Conservation (phyloP, 306 rosid genomes). For the Casuarina equisetifolia region DNA sequence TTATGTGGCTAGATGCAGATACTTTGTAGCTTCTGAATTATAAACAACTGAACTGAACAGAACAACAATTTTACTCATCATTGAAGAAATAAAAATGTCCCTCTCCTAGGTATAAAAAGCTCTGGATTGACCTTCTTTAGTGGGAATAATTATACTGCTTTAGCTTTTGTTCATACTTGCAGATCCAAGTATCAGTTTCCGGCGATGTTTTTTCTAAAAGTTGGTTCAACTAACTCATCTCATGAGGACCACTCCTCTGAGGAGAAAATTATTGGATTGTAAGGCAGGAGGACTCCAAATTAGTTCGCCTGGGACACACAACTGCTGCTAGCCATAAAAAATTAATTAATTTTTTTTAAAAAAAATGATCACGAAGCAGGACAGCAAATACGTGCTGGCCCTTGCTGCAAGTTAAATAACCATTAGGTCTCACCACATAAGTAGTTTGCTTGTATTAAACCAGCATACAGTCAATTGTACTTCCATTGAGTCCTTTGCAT, state of each 20-base stretch:
- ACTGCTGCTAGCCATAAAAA: not conserved
- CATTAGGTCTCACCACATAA: not conserved
- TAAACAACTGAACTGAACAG: not conserved
- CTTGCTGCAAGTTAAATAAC: not conserved
- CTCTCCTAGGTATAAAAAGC: not conserved
- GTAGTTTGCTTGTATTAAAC: not conserved
- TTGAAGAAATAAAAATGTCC: not conserved
- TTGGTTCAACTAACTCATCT: not conserved
- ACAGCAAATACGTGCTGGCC: not conserved
- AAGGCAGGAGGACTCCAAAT: not conserved
- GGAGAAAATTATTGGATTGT: not conserved
- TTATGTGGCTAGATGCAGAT: slow-evolving; percentile 22
- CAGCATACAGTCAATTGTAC: not conserved
- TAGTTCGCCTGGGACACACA: not conserved
- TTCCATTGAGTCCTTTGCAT: slow-evolving; percentile 2
- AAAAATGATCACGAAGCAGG: not conserved
- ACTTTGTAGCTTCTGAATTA: slow-evolving; percentile 10
- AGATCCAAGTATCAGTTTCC: not conserved
- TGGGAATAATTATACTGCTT: not conserved
- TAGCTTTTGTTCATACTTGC: not conserved
- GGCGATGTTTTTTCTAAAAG: not conserved
- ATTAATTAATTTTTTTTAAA: not conserved
- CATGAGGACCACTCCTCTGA: slow-evolving; percentile 1
- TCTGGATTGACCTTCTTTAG: not conserved
- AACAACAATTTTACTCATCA: not conserved